Percentiles rank a stretch among this genome's conserved stretches.
Conservation (phyloP, 768 basidiomycete genomes). For the Hydnomerulius pinastri region DNA sequence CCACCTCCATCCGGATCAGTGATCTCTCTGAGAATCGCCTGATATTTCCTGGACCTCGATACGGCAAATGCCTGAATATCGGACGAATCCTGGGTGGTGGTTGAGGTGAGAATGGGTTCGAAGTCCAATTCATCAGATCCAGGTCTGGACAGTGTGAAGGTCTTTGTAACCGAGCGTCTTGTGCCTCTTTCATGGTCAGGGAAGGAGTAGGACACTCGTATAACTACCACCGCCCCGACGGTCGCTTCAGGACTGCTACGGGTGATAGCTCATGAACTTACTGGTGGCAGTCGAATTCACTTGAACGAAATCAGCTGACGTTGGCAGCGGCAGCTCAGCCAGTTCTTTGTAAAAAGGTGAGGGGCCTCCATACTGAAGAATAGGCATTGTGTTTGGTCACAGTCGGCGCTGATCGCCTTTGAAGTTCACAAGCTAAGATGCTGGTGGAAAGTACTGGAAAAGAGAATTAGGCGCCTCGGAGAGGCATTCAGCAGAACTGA, state of each 20-base stretch:
- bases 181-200: conserved; percentile 48
- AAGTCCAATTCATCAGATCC: conserved; percentile 10
- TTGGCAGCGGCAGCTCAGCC: conserved; percentile 37
- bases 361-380: conserved; percentile 2
- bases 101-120: conserved; percentile 3
- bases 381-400: conserved; percentile 1
- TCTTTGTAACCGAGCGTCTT: conserved; percentile 44
- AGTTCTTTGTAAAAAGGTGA: conserved; percentile 30
- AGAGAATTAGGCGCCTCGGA: too few species aligned
- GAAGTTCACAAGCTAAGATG: background rate
- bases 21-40: conserved; percentile 45
- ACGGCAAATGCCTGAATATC: conserved; percentile 41
- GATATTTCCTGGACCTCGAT: conserved; percentile 40
- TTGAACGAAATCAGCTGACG: conserved; percentile 30
- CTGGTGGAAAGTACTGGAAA: background rate
- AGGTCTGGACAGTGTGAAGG: conserved; percentile 26
- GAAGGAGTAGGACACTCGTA: conserved; percentile 45
- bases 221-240: conserved; percentile 29
- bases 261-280: background rate
- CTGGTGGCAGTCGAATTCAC: conserved; percentile 4
- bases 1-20: conserved; percentile 15
- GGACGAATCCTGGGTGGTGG: conserved; percentile 5
- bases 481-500: background rate
- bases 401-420: background rate
- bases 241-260: too few species aligned